These are phyloP conservation scores for Penstemon eatonii DNA, from an alignment of 257 asterid species.

Conservation along the genomic window DNA sequence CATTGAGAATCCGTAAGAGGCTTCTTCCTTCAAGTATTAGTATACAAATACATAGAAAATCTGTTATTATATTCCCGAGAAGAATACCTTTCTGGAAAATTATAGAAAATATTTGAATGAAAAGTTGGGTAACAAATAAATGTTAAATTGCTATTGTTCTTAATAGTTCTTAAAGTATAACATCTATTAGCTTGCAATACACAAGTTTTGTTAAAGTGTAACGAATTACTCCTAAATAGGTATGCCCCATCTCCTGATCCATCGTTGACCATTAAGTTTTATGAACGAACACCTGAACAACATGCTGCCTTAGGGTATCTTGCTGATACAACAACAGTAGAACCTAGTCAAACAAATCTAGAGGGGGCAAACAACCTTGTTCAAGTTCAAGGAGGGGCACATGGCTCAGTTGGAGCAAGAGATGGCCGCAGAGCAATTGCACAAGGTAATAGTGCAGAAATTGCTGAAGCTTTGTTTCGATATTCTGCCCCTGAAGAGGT, in stretches of 20 bases:
- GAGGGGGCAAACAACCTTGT: constrained; percentile 33
- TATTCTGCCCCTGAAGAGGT: constrained; percentile 99
- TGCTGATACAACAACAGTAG: constrained; percentile 55
- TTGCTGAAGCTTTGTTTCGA: constrained; percentile 78
- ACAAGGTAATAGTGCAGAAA: constrained; percentile 78
- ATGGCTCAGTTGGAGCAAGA: constrained; percentile 90
- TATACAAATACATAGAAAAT: neutral
- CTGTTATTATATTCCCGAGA: too few species aligned
- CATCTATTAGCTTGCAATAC: neutral
- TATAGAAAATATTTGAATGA: too few species aligned
- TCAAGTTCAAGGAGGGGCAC: constrained; percentile 56
- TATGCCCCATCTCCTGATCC: constrained; percentile 92
- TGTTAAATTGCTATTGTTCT: neutral
- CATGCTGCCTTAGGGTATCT: constrained; percentile 75
- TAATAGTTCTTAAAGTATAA: neutral
- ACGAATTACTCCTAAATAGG: constrained; percentile 41
- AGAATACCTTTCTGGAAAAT: too few species aligned
- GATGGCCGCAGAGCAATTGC: constrained; percentile 90
- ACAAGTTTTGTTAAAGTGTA: neutral
- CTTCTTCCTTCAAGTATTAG: constrained; percentile 14
- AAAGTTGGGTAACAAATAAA: too few species aligned
- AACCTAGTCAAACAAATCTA: constrained; percentile 36
- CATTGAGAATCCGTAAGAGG: constrained; percentile 91
- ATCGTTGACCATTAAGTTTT: constrained; percentile 68
- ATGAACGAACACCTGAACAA: constrained; percentile 87